These are phyloP conservation scores for Coemansia furcata DNA, from an alignment of 192 early-diverging fungal genomes.

Conservation along the genomic window DNA sequence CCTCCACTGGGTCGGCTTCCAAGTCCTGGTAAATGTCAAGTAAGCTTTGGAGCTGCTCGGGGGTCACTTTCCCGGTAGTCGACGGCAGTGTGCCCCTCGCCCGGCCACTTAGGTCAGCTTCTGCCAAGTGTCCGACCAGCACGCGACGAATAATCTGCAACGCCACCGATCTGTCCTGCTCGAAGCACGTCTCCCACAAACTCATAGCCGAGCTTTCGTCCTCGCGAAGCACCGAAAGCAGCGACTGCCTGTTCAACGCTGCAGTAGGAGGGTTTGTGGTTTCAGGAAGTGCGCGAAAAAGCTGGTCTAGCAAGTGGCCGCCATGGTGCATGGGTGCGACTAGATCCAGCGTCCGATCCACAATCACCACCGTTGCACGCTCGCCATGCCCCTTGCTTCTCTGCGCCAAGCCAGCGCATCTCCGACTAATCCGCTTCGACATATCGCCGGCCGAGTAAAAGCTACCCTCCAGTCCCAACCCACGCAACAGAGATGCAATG, in stretches of 20 bases:
- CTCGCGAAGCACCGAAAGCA: slow-evolving; percentile 19
- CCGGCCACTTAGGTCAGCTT: background rate
- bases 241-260: slow-evolving; percentile 1
- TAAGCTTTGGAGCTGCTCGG: slow-evolving; percentile 25
- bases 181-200: slow-evolving; percentile 33
- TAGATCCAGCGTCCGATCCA: slow-evolving; percentile 41
- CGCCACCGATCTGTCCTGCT: slow-evolving; percentile 27
- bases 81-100: background rate
- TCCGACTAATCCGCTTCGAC: slow-evolving; percentile 22
- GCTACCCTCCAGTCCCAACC: slow-evolving; percentile 16
- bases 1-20: background rate
- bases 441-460: slow-evolving; percentile 45
- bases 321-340: slow-evolving; percentile 36
- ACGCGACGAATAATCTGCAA: slow-evolving; percentile 34
- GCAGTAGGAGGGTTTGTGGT: background rate
- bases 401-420: slow-evolving; percentile 25
- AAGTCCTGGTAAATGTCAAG: slow-evolving; percentile 5
- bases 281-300: slow-evolving; percentile 15
- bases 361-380: slow-evolving; percentile 20
- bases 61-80: slow-evolving; percentile 14
- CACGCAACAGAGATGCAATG: slow-evolving; percentile 17
- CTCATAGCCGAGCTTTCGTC: background rate
- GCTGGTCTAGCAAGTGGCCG: slow-evolving; percentile 26
- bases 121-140: slow-evolving; percentile 9
- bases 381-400: background rate